Base-by-base conservation (phyloP, 75 land plant species). In the Pinus albicaulis region DNA sequence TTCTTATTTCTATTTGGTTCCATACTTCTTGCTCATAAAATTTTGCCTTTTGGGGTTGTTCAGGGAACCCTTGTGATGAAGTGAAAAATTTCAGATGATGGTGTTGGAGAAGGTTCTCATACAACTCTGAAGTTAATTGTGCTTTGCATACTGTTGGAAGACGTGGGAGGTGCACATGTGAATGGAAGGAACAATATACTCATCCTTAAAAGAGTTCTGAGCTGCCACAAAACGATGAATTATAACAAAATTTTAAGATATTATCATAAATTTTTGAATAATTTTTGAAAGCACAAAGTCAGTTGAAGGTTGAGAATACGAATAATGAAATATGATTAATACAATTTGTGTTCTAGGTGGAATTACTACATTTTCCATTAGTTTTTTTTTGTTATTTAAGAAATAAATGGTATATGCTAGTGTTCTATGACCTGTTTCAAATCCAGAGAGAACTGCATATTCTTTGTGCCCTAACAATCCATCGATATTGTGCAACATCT, bases 121-220 rank as follows among this genome's bases (percentile, higher is more conserved):
- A 82, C 53, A 0, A 59, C 70, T 3, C 59, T 84, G 4, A 44
- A 69, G 14, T 20, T 85, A 24, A 82, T 77, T 3, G 87, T 82
- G 81, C 80, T 85, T n/a, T 76, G 81, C 65, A 68, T 85, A 74
- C 80, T 75, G 73, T 73, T 85, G 55, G 80, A 83, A 81, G 81
- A 85, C 53, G 23, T 78, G 77, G 12, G 31, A 31, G 84, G 85
- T 38, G 81, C 59, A 14, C 77, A 75, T 41, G 56, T 85, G 56
- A 78, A 83, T 48, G 87, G 87, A 28, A 56, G 58, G 59, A 76
- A 85, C 3, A 78, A 81, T 20, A 12, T 85, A 3, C 44, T 62
- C 23, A 64, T 74, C 11, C 70, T 85, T 5, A 60, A 31, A 17
- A 53, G 61, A 25, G 81, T 77, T 17, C 13, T 82, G 72, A 73